These are phyloP conservation scores for Nephelium lappaceum DNA, from an alignment of 345 rosid species.

Conservation along the genomic window DNA sequence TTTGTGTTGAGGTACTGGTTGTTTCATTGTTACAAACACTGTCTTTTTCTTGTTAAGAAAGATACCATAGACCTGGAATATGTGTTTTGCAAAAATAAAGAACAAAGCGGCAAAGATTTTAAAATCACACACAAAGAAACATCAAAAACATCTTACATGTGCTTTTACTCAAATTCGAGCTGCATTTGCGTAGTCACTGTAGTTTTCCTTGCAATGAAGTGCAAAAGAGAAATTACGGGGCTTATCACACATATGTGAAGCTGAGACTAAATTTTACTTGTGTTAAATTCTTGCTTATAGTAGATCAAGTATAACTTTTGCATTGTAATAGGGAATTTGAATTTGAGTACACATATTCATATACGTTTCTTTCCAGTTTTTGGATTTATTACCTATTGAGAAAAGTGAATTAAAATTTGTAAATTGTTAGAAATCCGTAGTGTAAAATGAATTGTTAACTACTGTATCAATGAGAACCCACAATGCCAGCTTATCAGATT, in stretches of 20 bases:
- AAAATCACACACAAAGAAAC: neutral
- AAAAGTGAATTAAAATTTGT: neutral
- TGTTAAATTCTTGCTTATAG: neutral
- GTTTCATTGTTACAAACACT: neutral
- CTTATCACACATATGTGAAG: neutral
- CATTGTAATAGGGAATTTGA: neutral
- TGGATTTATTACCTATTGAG: neutral
- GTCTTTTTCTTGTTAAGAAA: neutral
- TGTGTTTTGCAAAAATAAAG: neutral
- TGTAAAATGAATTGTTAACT: neutral
- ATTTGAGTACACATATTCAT: neutral
- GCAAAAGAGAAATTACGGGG: too few species aligned
- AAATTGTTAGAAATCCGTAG: neutral
- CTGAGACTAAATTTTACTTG: neutral
- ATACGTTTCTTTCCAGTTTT: neutral
- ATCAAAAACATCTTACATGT: neutral
- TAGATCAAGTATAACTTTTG: neutral
- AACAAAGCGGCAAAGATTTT: neutral
- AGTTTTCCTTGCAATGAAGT: too few species aligned
- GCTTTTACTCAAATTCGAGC: neutral
- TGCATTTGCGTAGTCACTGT: neutral
- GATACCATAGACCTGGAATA: neutral
- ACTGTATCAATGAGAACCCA: neutral
- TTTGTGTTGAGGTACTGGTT: neutral
- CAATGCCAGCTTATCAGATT: neutral